Conservation (phyloP, 140 eudicot species). For the Stevia rebaudiana region DNA sequence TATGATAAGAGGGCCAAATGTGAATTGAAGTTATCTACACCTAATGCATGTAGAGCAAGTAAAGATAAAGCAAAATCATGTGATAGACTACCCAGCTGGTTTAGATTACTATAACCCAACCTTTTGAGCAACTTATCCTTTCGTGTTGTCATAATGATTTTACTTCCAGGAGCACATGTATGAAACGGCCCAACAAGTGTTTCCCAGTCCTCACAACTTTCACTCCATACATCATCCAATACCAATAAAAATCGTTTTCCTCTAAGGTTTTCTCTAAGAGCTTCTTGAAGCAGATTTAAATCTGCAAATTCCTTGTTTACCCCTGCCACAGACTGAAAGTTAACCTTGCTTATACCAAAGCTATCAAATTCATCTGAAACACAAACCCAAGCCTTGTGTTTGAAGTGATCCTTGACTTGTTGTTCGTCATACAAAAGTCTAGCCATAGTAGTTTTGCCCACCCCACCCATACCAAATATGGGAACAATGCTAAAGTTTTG, state of each 20-base stretch:
- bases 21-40: conserved; percentile 15
- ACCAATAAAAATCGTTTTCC: conserved; percentile 33
- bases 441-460: conserved; percentile 17
- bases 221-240: conserved; percentile 35
- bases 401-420: background rate
- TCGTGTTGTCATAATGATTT: conserved; percentile 34
- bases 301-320: background rate
- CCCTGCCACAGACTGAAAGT: background rate
- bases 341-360: background rate
- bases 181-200: conserved; percentile 12
- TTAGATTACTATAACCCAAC: conserved; percentile 14
- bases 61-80: conserved; percentile 27
- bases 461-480: conserved; percentile 17
- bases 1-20: conserved; percentile 16
- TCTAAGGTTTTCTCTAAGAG: background rate
- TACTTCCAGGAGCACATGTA: conserved; percentile 31
- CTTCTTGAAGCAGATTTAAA: conserved; percentile 12
- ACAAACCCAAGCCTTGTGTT: conserved; percentile 40
- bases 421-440: conserved; percentile 16
- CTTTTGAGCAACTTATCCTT: conserved; percentile 14
- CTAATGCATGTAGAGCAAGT: conserved; percentile 35
- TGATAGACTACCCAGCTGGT: conserved; percentile 24
- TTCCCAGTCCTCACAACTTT: conserved; percentile 26
- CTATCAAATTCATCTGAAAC: conserved; percentile 25
- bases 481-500: conserved; percentile 11